phyloP scores from a whole-genome alignment of 148 eudicot species.

The Rhododendron kiyosumense region DNA sequence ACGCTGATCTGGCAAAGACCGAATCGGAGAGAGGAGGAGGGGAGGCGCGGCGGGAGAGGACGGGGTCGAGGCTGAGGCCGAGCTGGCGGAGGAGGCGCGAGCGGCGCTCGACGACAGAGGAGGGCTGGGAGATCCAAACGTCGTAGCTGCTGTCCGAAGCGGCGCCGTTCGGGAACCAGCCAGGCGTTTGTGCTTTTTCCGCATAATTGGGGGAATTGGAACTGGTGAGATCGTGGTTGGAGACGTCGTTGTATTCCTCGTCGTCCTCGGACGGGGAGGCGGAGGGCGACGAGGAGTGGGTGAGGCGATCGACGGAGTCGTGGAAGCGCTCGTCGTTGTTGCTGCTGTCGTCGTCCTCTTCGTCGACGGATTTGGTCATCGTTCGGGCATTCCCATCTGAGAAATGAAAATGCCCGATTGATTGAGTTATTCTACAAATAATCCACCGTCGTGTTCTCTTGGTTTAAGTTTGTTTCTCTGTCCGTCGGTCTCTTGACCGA shows the following conservation, averaged over 20 bases:
- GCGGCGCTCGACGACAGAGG: slow-evolving; percentile 78
- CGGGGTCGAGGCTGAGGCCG: slow-evolving; percentile 46
- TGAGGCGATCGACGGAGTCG: slow-evolving; percentile 62
- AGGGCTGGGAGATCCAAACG: slow-evolving; percentile 68
- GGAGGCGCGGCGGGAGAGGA: slow-evolving; percentile 37
- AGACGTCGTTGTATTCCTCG: slow-evolving; percentile 16
- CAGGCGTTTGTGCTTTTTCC: neutral
- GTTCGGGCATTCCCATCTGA: slow-evolving; percentile 43
- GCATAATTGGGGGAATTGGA: slow-evolving; percentile 15
- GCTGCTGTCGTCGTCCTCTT: slow-evolving; percentile 15
- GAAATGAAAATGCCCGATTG: slow-evolving; percentile 27
- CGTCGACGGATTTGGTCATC: slow-evolving; percentile 44
- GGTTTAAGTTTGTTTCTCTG: neutral
- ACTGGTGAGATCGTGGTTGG: neutral
- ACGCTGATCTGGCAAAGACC: slow-evolving; percentile 32
- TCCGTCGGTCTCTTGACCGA: neutral
- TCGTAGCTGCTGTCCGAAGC: slow-evolving; percentile 45
- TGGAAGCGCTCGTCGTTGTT: slow-evolving; percentile 33
- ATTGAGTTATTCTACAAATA: neutral
- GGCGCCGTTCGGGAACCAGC: slow-evolving; percentile 30
- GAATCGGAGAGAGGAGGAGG: neutral
- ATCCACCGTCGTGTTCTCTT: neutral
- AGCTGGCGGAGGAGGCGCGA: slow-evolving; percentile 50
- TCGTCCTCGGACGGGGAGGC: slow-evolving; percentile 45
- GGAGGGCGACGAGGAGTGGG: slow-evolving; percentile 55